phyloP scores from a whole-genome alignment of 164 flowering plant genomes.

The Platanus orientalis region DNA sequence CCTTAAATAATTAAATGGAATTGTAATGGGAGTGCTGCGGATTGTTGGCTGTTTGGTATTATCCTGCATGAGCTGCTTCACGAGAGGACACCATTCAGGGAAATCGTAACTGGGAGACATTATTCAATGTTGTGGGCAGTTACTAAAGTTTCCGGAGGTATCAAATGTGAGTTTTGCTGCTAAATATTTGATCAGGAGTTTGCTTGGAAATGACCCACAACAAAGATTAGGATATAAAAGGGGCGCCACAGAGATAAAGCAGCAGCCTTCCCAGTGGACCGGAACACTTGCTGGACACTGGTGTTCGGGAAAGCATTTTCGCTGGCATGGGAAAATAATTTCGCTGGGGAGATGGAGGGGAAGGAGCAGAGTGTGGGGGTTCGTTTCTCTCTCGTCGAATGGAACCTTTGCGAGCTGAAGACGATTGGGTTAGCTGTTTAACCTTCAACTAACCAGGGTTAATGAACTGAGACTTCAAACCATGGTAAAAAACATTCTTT shows the following conservation, averaged over 20 bases:
- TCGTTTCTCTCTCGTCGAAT: too few relatives aligned
- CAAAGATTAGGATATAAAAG: constrained; percentile 71
- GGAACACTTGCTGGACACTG: too few relatives aligned
- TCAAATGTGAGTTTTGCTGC: constrained; percentile 54
- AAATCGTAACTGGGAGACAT: constrained; percentile 66
- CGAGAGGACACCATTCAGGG: constrained; percentile 79
- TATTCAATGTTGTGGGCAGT: constrained; percentile 75
- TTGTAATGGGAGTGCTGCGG: constrained; percentile 90
- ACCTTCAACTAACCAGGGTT: too few relatives aligned
- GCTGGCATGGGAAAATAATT: too few relatives aligned
- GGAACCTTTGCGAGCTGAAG: too few relatives aligned
- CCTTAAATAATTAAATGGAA: constrained; percentile 83
- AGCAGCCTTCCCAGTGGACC: constrained; percentile 74
- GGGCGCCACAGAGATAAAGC: constrained; percentile 82
- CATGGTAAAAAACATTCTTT: too few relatives aligned
- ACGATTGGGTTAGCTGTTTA: too few relatives aligned
- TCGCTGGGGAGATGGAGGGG: too few relatives aligned
- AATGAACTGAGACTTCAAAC: too few relatives aligned
- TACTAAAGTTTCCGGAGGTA: constrained; percentile 67
- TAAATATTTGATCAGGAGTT: constrained; percentile 63
- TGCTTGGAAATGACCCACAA: constrained; percentile 68
- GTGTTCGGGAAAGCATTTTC: too few relatives aligned
- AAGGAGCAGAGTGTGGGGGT: too few relatives aligned
- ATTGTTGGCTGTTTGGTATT: constrained; percentile 91
- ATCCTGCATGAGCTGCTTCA: constrained; percentile 64